Conservation (phyloP, 2,329 filamentous ascomycete genomes). For the Penicillium brasilianum region DNA sequence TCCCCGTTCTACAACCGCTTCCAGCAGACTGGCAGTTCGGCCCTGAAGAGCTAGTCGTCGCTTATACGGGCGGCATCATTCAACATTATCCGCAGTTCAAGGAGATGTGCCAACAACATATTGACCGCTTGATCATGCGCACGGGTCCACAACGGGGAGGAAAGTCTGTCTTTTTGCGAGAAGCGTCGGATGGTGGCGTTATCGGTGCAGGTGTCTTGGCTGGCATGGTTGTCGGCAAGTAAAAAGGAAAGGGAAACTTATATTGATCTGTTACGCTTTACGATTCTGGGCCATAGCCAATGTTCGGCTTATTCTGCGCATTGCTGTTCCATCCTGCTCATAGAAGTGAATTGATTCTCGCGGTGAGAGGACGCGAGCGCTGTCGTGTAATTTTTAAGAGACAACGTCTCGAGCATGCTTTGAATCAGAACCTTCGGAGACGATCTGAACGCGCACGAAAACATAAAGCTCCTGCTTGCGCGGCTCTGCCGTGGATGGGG, state of each 20-base stretch:
- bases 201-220: constrained; percentile 62
- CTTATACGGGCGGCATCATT: constrained; percentile 81
- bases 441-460: neutral
- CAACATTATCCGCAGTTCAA: constrained; percentile 78
- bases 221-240: constrained; percentile 49
- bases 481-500: constrained; percentile 13
- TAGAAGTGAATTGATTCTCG: constrained; percentile 26
- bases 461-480: constrained; percentile 16
- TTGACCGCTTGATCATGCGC: constrained; percentile 61
- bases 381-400: neutral
- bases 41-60: constrained; percentile 70
- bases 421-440: neutral
- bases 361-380: neutral
- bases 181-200: constrained; percentile 60
- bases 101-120: constrained; percentile 69
- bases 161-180: constrained; percentile 57
- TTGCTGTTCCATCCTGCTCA: constrained; percentile 6
- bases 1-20: constrained; percentile 43
- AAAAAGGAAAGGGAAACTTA: constrained; percentile 5
- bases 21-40: constrained; percentile 50
- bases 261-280: constrained; percentile 1
- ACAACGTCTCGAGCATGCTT: neutral
- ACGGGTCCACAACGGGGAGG: constrained; percentile 52
- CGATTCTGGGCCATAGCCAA: neutral
- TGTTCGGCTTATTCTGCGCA: neutral